Evolutionary conservation across 2,329 filamentous ascomycete species (phyloP).

Genomic region (Aspergillus fischeri): DNA sequence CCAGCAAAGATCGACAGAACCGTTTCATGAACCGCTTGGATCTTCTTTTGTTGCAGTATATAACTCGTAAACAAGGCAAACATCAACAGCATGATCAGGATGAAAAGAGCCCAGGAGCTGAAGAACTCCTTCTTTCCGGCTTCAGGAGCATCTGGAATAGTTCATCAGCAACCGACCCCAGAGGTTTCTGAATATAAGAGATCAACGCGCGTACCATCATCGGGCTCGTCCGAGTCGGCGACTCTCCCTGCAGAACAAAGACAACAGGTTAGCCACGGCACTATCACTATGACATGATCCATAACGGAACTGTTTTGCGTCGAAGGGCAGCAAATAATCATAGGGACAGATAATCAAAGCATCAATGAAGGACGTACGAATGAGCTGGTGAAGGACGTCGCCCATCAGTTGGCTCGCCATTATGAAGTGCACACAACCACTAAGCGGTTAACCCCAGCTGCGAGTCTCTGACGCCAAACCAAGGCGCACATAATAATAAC

Average conservation of each 20-base stretch:
- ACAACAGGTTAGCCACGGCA: slow-evolving; percentile 15
- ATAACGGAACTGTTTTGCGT: not conserved
- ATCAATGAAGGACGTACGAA: slow-evolving; percentile 28
- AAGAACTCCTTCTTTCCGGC: slow-evolving; percentile 89
- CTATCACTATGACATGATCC: not conserved
- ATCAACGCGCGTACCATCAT: slow-evolving; percentile 31
- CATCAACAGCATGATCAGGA: slow-evolving; percentile 90
- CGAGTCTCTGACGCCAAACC: slow-evolving; percentile 28
- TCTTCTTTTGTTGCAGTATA: slow-evolving; percentile 91
- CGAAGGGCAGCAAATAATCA: not conserved
- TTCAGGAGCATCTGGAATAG: slow-evolving; percentile 60
- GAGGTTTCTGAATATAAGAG: slow-evolving; percentile 3
- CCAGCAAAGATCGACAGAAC: slow-evolving; percentile 97
- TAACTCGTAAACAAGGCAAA: slow-evolving; percentile 96
- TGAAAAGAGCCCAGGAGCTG: slow-evolving; percentile 95
- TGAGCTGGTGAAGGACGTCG: slow-evolving; percentile 30
- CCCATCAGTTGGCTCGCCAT: slow-evolving; percentile 37
- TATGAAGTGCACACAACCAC: slow-evolving; percentile 20
- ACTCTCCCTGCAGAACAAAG: slow-evolving; percentile 28
- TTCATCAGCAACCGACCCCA: slow-evolving; percentile 18
- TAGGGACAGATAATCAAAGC: not conserved
- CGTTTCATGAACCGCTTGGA: slow-evolving; percentile 96
- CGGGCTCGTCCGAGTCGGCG: slow-evolving; percentile 34
- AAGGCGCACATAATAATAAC: slow-evolving; percentile 36
- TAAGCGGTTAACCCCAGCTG: slow-evolving; percentile 31